Percentiles rank a stretch among this genome's conserved stretches.
Conservation (phyloP, 371 early-diverging fungal species). For the Apophysomyces variabilis region DNA sequence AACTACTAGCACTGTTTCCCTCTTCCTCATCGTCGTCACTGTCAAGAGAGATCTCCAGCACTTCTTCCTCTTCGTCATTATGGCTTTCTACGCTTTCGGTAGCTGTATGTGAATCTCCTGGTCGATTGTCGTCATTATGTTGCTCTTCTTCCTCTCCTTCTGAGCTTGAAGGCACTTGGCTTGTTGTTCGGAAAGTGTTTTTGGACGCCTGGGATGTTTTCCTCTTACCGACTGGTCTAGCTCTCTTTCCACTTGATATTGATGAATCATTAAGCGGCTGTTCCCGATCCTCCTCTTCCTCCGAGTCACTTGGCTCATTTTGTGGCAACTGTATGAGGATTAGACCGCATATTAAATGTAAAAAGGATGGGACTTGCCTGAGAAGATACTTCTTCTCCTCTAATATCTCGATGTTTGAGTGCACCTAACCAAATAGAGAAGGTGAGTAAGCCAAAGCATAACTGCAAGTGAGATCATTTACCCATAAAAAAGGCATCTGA, state of each 20-base stretch:
- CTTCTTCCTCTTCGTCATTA: constrained; percentile 4
- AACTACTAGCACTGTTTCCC: constrained; percentile 8
- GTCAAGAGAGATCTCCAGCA: constrained; percentile 9
- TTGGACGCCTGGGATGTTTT: neutral
- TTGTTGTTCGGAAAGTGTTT: constrained; percentile 19
- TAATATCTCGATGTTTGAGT: constrained; percentile 77
- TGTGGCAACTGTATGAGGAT: neutral
- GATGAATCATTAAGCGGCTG: neutral
- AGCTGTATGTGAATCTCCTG: neutral
- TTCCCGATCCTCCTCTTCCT: constrained; percentile 20
- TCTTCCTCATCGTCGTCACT: constrained; percentile 10
- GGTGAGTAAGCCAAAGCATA: no score
- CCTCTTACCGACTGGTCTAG: neutral
- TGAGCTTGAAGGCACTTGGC: constrained; percentile 24
- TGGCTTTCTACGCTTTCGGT: neutral
- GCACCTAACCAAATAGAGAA: constrained; percentile 44
- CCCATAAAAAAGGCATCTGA: constrained; percentile 67
- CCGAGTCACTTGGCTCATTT: constrained; percentile 20
- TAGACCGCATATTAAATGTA: neutral
- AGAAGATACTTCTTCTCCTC: constrained; percentile 73
- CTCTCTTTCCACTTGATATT: neutral
- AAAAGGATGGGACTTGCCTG: constrained; percentile 51
- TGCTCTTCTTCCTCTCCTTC: constrained; percentile 32
- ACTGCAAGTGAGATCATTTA: constrained; percentile 10
- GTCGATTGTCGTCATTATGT: constrained; percentile 15